A percentile compares a stretch with the other conserved stretches of the same genome.
phyloP scores from a whole-genome alignment of 805 yeast species.

The Tetrapisispora namnaoensis region DNA sequence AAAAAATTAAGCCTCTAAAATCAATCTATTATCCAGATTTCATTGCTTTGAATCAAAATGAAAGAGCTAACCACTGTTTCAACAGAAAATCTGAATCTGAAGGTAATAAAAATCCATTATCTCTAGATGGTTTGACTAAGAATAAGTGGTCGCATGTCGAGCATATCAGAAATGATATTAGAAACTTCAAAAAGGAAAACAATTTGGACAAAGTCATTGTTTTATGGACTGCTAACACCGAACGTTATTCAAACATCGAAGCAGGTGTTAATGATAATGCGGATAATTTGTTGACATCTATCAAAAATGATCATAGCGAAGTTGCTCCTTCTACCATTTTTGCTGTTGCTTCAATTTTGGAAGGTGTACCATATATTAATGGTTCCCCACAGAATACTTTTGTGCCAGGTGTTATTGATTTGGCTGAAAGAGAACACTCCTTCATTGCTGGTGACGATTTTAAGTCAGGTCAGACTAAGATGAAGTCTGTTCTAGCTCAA shows the following conservation, averaged over 20 bases:
- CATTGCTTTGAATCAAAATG: constrained; percentile 89
- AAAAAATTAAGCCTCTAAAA: constrained; percentile 57
- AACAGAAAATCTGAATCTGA: constrained; percentile 25
- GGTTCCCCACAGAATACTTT: constrained; percentile 98
- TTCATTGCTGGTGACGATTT: constrained; percentile 96
- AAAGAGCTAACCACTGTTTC: constrained; percentile 80
- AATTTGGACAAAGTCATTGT: constrained; percentile 78
- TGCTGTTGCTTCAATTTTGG: constrained; percentile 88
- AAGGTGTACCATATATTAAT: constrained; percentile 80
- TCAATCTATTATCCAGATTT: constrained; percentile 93
- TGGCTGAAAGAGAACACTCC: constrained; percentile 65
- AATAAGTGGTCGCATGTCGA: constrained; percentile 88
- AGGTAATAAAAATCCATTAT: constrained; percentile 14
- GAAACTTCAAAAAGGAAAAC: constrained; percentile 62
- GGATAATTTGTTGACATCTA: constrained; percentile 62
- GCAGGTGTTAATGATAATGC: constrained; percentile 82
- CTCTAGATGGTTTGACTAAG: constrained; percentile 41
- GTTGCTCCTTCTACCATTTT: constrained; percentile 89
- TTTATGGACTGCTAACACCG: constrained; percentile 96
- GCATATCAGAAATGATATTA: constrained; percentile 73
- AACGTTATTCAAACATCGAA: constrained; percentile 72
- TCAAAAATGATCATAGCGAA: constrained; percentile 73
- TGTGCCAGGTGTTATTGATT: constrained; percentile 88
- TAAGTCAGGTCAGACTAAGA: constrained; percentile 92
- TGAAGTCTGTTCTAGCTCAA: constrained; percentile 94